Evolutionary conservation across 1,139 yeast species (phyloP).

Genomic region (Sugiyamaella paludigena): DNA sequence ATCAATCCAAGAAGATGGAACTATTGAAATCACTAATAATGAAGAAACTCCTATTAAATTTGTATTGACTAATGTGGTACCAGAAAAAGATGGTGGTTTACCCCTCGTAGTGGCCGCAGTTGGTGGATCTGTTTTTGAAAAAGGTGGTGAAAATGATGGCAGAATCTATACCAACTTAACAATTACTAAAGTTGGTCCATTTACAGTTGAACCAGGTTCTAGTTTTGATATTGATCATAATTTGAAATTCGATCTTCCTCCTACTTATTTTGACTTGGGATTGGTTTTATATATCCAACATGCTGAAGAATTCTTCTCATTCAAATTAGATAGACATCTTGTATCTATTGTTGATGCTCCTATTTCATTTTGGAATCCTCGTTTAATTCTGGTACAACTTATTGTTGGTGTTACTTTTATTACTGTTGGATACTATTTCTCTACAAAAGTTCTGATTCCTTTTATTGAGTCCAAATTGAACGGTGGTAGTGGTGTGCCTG

Average conservation of each 20-base stretch:
- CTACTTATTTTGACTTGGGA: slow-evolving; percentile 57
- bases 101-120: slow-evolving; percentile 63
- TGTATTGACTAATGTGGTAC: slow-evolving; percentile 58
- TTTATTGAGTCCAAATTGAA: slow-evolving; percentile 41
- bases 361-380: slow-evolving; percentile 70
- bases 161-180: slow-evolving; percentile 58
- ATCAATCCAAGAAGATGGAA: slow-evolving; percentile 15
- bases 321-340: slow-evolving; percentile 58
- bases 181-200: slow-evolving; percentile 62
- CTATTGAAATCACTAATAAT: slow-evolving; percentile 42
- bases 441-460: slow-evolving; percentile 46
- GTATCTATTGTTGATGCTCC: slow-evolving; percentile 62
- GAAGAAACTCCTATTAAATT: slow-evolving; percentile 57
- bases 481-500: too few species aligned
- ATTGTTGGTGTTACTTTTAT: slow-evolving; percentile 53
- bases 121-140: slow-evolving; percentile 66
- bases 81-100: slow-evolving; percentile 25
- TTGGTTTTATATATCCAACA: slow-evolving; percentile 59
- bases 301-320: slow-evolving; percentile 50
- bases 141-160: slow-evolving; percentile 27
- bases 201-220: slow-evolving; percentile 46
- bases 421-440: slow-evolving; percentile 49
- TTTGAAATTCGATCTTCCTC: slow-evolving; percentile 48
- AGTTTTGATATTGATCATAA: slow-evolving; percentile 34
- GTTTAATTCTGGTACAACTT: slow-evolving; percentile 61